Base-by-base conservation (phyloP, 1,284 basidiomycete species). In the Rhodotorula sp. region DNA sequence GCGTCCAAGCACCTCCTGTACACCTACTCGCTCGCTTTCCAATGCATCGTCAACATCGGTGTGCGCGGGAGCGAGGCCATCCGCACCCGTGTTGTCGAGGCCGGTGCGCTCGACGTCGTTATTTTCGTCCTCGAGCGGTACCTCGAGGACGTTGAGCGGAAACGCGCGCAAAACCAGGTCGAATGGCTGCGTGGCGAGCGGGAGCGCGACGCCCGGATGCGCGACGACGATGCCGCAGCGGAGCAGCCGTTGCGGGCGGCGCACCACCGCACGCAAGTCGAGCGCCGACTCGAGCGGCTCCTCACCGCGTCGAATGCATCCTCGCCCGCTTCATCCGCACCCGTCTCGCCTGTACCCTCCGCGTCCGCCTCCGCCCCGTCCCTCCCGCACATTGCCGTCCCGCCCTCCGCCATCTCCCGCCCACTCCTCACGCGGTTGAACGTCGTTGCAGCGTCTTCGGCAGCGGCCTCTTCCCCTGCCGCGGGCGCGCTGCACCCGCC, bases 41-140 rank as follows among this genome's bases (percentile, higher is more conserved):
- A 98, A 80, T 97, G 94, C 80, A 90, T 98, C 58, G 94, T 97
- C 77, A 98, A 99, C 82, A 94, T 99, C 77, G 96, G 97, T 59
- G 95, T 99, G 0, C 86, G 96, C 51, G 97, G 97, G n/a, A 92
- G 89, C 75, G 96, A 99, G 81, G 87, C 88, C 37, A 94, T 96
- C 77, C 86, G 96, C 56, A 91, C 91, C 67, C 86, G 95, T 8
- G 95, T 99, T 32, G 97, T 99, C 5, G 94, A 98, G 82, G 94
- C 95, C 0, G 96, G 96, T 37, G 94, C 95, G 3, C 85, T 99
- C 29, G 93, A 97, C 72, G 91, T 98, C 50, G 94, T 97, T 3
- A 92, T 94, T 10, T 92, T 92, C 78, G 92, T 99, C 44, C 86
- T 99, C 44, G 94, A 97, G 83, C 91, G 91, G 39, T 98, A 82